These are phyloP conservation scores for Uronychia setigera DNA, from an alignment of 73 alveolate species.

Conservation along the genomic window DNA sequence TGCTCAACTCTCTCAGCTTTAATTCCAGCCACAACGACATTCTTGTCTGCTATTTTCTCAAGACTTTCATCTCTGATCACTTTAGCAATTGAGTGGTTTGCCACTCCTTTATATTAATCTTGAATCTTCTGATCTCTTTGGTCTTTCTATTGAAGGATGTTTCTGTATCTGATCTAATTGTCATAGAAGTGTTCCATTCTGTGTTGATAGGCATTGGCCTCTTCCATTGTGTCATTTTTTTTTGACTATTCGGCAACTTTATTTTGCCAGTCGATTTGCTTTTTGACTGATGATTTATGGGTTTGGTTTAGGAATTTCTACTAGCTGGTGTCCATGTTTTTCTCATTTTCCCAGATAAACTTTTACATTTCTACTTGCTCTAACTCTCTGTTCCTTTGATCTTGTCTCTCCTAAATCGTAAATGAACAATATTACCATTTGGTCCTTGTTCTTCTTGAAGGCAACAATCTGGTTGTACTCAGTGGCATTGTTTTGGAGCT, in stretches of 20 bases:
- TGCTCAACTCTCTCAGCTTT: neutral
- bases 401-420: neutral
- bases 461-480: neutral
- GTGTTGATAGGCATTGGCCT: neutral
- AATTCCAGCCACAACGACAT: neutral
- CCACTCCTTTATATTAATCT: neutral
- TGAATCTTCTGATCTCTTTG: neutral
- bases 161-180: neutral
- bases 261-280: neutral
- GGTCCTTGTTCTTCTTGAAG: neutral
- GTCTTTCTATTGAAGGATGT: neutral
- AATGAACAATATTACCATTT: neutral
- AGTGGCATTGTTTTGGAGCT: neutral
- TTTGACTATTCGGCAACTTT: neutral
- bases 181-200: constrained; percentile 1
- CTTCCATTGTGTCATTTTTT: neutral
- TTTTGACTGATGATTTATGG: neutral
- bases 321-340: neutral
- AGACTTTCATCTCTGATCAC: neutral
- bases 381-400: neutral
- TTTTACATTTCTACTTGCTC: neutral
- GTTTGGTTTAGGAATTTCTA: neutral
- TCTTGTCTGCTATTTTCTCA: neutral
- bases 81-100: neutral
- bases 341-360: neutral